Base-by-base conservation (phyloP, 2,329 filamentous ascomycete species). In the Diaporthe aspalathi region DNA sequence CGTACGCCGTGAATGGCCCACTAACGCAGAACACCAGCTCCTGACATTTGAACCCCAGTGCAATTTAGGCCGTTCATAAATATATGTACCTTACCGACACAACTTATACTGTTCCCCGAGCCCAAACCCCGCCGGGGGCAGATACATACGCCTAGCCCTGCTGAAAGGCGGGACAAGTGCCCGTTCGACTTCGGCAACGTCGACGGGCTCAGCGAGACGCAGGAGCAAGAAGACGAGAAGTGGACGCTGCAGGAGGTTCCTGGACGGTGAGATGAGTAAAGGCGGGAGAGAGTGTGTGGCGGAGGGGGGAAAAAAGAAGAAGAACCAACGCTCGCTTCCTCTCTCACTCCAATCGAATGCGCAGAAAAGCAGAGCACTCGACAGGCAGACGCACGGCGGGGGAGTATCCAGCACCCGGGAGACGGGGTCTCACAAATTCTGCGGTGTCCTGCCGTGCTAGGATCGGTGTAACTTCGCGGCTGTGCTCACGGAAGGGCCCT, bases 211-310 rank as follows among this genome's bases (percentile, higher is more conserved):
- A 54, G 63, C 12, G 63, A 49, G 17, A 29, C n/a, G 24, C 63
- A 67, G 22, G 63, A 67, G 63, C 49, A 67, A 40, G 35, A 53
- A 17, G 63, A 67, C 22, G 63, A 67, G 22, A 67, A 67, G 63
- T 9, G 38, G 49, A 53, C 63, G 5, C 49, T 66, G 17, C 47
- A 52, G 29, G 62, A n/a, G 45, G 16, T 66, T 47, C 14, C 47
- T 47, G 9, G 47, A 38, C 32, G 49, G 49, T n/a, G 62, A 66
- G 38, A 47, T 29, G 17, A 66, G 49, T 27, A 24, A 22, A n/a
- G 24, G 49, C 40, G 11, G 22, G 1, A 1, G 12, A 27, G 22
- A n/a, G 7, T 22, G 27, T 6, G 14, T n/a, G n/a, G n/a, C n/a
- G n/a, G n/a, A n/a, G n/a, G n/a, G n/a, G n/a, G n/a, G n/a, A n/a